Conservation (phyloP, 2,329 filamentous ascomycete species). For the Geosmithia putterillii region DNA sequence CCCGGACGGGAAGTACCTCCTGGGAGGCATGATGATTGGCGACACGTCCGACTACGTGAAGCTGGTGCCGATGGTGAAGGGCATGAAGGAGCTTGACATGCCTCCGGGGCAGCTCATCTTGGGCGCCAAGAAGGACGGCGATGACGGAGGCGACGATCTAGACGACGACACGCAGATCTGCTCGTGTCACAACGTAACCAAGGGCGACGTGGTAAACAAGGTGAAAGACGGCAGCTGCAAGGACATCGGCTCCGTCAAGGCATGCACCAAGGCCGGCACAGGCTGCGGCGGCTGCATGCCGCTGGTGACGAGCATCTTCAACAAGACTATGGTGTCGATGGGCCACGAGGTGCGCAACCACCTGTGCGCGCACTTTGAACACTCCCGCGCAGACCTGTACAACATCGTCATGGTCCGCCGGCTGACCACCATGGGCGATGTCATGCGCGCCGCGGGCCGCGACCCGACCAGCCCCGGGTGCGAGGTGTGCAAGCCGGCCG, state of each 20-base stretch:
- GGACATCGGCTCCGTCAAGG: constrained; percentile 70
- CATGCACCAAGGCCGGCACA: constrained; percentile 83
- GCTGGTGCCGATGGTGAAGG: constrained; percentile 76
- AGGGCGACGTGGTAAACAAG: constrained; percentile 60
- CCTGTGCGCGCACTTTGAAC: constrained; percentile 72
- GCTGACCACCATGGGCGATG: constrained; percentile 56
- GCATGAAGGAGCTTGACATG: constrained; percentile 65
- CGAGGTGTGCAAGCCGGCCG: constrained; percentile 73
- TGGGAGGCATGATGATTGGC: constrained; percentile 97
- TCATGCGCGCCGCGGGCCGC: constrained; percentile 69
- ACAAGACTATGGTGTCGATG: constrained; percentile 74
- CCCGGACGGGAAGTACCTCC: constrained; percentile 74
- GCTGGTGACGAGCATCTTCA: constrained; percentile 80
- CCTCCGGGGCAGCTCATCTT: constrained; percentile 76
- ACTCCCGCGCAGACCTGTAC: constrained; percentile 80
- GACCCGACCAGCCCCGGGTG: constrained; percentile 65
- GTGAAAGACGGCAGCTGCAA: constrained; percentile 74
- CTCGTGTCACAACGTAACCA: constrained; percentile 85
- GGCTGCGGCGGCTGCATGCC: constrained; percentile 88
- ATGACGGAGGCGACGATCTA: constrained; percentile 68
- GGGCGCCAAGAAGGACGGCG: constrained; percentile 60
- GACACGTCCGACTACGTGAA: constrained; percentile 87
- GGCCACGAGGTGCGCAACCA: constrained; percentile 81
- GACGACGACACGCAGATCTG: constrained; percentile 81
- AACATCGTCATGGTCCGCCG: constrained; percentile 77